phyloP scores from a whole-genome alignment of 2,329 filamentous ascomycete genomes.

The Hymenoscyphus scutula region DNA sequence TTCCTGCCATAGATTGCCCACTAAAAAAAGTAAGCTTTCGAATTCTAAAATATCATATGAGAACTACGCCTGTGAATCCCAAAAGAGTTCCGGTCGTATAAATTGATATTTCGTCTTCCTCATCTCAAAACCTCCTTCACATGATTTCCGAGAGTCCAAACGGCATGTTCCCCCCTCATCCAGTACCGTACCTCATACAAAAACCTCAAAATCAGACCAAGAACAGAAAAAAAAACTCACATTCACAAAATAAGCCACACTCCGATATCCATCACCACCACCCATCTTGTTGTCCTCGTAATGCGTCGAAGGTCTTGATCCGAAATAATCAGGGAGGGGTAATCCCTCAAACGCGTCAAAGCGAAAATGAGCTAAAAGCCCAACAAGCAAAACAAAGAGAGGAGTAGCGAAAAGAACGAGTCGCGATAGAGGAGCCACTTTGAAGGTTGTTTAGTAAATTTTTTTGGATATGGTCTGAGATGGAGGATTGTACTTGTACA shows the following conservation, averaged over 20 bases:
- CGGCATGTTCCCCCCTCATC: neutral
- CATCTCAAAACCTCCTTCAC: too few species aligned
- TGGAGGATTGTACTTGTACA: neutral
- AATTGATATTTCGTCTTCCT: neutral
- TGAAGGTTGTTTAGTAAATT: conserved; percentile 13
- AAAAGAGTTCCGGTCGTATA: too few species aligned
- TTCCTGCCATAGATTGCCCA: conserved; percentile 83
- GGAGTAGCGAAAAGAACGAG: conserved; percentile 20
- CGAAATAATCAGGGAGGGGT: conserved; percentile 5
- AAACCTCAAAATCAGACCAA: neutral
- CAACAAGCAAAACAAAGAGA: conserved; percentile 23
- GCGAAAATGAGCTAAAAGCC: conserved; percentile 23
- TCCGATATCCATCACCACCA: conserved; percentile 51
- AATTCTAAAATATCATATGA: neutral
- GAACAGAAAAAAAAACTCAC: conserved; percentile 38
- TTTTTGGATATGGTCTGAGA: conserved; percentile 6
- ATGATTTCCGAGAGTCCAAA: neutral
- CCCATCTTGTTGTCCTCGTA: conserved; percentile 29
- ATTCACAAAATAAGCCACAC: conserved; percentile 76
- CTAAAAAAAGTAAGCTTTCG: conserved; percentile 4
- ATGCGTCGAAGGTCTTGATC: neutral
- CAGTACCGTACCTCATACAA: neutral
- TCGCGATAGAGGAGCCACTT: conserved; percentile 25
- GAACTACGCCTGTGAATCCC: neutral
- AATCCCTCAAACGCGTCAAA: conserved; percentile 1